A percentile compares a stretch with the other conserved stretches of the same genome.
Conservation (phyloP, 495 filamentous ascomycete species). For the Tetracladium setigerum region DNA sequence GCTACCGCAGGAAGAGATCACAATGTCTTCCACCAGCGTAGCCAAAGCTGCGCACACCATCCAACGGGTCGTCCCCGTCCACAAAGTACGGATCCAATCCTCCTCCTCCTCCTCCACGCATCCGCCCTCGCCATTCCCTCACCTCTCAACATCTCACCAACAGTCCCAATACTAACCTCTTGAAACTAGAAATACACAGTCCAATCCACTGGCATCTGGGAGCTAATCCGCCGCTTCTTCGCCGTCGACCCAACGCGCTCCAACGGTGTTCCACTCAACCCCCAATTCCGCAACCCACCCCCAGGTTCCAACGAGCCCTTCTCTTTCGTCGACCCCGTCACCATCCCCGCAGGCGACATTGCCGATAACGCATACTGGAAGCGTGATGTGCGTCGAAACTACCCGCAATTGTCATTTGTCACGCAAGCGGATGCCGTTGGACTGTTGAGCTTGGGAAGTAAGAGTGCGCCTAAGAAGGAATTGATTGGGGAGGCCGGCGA, state of each 20-base stretch:
- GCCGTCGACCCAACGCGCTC: conserved; percentile 86
- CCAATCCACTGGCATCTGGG: conserved; percentile 86
- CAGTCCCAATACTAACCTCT: background rate
- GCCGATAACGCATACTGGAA: conserved; percentile 99
- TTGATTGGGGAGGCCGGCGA: conserved; percentile 76
- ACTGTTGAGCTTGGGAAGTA: conserved; percentile 75
- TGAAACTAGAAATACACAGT: conserved; percentile 86
- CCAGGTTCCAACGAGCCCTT: conserved; percentile 73
- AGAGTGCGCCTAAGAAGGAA: conserved; percentile 71
- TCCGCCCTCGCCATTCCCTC: background rate
- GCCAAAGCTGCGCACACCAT: conserved; percentile 42
- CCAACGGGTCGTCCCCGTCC: conserved; percentile 36
- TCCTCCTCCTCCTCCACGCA: background rate
- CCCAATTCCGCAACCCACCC: conserved; percentile 81
- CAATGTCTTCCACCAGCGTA: conserved; percentile 48
- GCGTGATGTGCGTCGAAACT: conserved; percentile 78
- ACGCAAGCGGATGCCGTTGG: conserved; percentile 79
- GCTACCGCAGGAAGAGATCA: conserved; percentile 14
- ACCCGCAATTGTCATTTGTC: conserved; percentile 75
- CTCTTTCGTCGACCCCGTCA: conserved; percentile 83
- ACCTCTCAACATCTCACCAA: background rate
- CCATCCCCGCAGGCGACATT: conserved; percentile 84
- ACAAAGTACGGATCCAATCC: conserved; percentile 28
- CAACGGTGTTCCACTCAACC: conserved; percentile 85
- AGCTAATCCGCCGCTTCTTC: conserved; percentile 65